Conservation (phyloP, 2,329 filamentous ascomycete genomes). For the Ilyonectria sp. region DNA sequence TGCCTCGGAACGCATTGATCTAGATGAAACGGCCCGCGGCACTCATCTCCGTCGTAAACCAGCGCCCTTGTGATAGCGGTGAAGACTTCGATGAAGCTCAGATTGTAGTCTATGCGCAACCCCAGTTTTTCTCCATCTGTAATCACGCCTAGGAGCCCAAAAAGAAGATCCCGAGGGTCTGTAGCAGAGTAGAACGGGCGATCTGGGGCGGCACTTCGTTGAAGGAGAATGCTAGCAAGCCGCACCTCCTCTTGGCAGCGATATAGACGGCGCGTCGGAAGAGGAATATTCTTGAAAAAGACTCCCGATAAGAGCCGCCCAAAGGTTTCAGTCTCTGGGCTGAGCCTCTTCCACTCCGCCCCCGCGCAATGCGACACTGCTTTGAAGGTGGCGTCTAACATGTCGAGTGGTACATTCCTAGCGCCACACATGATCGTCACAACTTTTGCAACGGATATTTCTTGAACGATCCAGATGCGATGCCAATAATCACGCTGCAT, state of each 20-base stretch:
- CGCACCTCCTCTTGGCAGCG: neutral
- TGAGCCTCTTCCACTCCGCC: too few relatives aligned
- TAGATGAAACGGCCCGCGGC: neutral
- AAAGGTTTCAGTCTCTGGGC: neutral
- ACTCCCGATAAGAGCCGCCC: neutral
- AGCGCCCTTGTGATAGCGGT: neutral
- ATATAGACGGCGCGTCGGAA: neutral
- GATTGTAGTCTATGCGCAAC: neutral
- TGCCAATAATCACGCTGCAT: constrained; percentile 14
- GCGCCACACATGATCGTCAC: neutral
- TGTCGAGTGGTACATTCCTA: neutral
- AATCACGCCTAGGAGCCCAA: neutral
- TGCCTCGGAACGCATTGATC: neutral
- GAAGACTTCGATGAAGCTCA: neutral
- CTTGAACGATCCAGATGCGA: constrained; percentile 21
- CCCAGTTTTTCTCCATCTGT: neutral
- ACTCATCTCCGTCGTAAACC: neutral
- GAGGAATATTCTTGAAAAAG: neutral
- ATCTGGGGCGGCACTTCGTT: neutral
- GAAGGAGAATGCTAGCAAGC: neutral
- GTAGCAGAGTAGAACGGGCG: neutral
- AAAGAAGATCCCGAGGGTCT: neutral
- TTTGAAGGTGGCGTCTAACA: constrained; percentile 5
- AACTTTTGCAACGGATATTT: constrained; percentile 9
- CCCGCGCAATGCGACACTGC: neutral